Evolutionary conservation across 345 rosid species (phyloP), one percentile per base, ranked within the genome.

Genomic region (Moricandia moricandioides): DNA sequence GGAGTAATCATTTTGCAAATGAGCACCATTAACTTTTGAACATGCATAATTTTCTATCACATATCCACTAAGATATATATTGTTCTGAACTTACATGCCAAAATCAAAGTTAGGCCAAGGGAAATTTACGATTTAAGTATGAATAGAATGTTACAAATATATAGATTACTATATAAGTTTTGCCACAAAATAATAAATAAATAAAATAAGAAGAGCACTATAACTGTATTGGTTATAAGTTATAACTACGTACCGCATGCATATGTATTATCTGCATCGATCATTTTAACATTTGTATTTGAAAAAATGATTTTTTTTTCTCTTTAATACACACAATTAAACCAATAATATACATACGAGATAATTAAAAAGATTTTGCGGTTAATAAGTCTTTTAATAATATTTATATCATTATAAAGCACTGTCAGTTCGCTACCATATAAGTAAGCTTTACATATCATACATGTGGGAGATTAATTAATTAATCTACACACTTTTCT

Each of bases 1-100:
- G 72, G 72, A 70, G 76, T 78, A 65, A 71, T 78, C 81, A 78
- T 78, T 65, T 71, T 17, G 57, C 69, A 66, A 78, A 78, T 78
- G 81, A 72, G 58, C 73, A 78, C 68, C 72, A 56, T 77, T 56
- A 43, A 70, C 80, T 64, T 77, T 70, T 77, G 73, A 78, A 65
- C 77, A 61, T 78, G 73, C 81, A n/a, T 30, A 30, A 17, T 59
- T 30, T 2, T 59, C 21, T 29, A 16, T 58, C 62, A 29, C 35
- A 58, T 58, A 58, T 58, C 62, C 4, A 29, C 10, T 29, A 33
- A 6, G 1, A 4, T 6, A 2, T 10, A 29, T 43, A 10, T 29
- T 29, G 8, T 58, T 29, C 11, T 6, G 29, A 29, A 58, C 39
- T 29, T 58, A 29, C 4, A 59, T 60, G 40, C 35, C 24, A 31